Evolutionary conservation across 1,284 basidiomycete genomes (phyloP).

Genomic region (Porodaedalea pini): DNA sequence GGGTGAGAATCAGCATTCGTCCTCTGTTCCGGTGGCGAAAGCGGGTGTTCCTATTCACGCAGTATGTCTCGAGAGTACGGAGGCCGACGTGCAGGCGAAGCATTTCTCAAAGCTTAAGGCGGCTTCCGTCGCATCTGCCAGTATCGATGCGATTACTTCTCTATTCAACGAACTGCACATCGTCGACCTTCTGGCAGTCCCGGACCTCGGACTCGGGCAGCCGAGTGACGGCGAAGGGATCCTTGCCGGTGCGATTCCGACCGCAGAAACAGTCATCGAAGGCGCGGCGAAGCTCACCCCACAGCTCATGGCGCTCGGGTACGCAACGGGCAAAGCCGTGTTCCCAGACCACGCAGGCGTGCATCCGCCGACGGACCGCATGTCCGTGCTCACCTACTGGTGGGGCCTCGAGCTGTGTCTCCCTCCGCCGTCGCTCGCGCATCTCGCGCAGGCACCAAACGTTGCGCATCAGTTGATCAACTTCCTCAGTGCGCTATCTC

Average conservation of each 20-base stretch:
- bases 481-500: slow-evolving; percentile 63
- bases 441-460: slow-evolving; percentile 55
- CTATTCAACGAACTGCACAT: slow-evolving; percentile 56
- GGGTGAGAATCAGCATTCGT: not conserved
- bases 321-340: slow-evolving; percentile 63
- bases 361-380: slow-evolving; percentile 68
- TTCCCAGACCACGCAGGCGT: slow-evolving; percentile 67
- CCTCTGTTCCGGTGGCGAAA: slow-evolving; percentile 21
- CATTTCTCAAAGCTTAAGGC: slow-evolving; percentile 46
- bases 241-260: slow-evolving; percentile 69
- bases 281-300: slow-evolving; percentile 70
- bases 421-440: slow-evolving; percentile 60
- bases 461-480: slow-evolving; percentile 62
- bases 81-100: slow-evolving; percentile 53
- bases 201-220: slow-evolving; percentile 60
- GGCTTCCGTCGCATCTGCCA: slow-evolving; percentile 42
- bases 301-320: slow-evolving; percentile 71
- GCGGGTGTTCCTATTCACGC: slow-evolving; percentile 60
- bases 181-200: slow-evolving; percentile 50
- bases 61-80: slow-evolving; percentile 61
- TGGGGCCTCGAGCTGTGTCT: slow-evolving; percentile 77
- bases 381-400: slow-evolving; percentile 81
- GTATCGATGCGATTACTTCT: slow-evolving; percentile 46
- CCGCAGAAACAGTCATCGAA: slow-evolving; percentile 62
- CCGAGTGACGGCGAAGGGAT: slow-evolving; percentile 54